Percentiles rank a stretch among this genome's conserved stretches.
Evolutionary conservation across 495 filamentous ascomycete genomes (phyloP).

Genomic region (Neurospora sp.): DNA sequence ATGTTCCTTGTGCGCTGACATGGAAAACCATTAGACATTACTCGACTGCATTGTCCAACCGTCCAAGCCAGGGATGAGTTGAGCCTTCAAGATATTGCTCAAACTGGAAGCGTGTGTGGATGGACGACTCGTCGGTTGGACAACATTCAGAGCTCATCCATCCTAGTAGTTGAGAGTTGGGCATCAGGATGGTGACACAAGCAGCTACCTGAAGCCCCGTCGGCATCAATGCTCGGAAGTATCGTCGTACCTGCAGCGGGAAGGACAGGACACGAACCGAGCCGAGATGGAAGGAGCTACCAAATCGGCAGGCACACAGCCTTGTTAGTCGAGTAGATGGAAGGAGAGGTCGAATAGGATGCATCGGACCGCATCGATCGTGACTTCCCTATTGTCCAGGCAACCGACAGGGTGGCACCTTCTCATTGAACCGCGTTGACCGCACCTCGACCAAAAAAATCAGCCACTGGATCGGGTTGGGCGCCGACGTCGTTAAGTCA

Average conservation of each 20-base stretch:
- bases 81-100: neutral
- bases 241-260: neutral
- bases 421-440: neutral
- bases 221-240: neutral
- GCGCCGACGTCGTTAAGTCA: neutral
- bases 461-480: neutral
- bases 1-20: neutral
- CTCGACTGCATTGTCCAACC: neutral
- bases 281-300: neutral
- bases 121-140: neutral
- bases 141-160: neutral
- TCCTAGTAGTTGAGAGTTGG: neutral
- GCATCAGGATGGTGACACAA: neutral
- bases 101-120: neutral
- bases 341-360: neutral
- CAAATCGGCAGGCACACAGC: neutral
- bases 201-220: neutral
- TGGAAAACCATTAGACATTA: neutral
- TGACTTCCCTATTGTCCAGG: neutral
- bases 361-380: neutral
- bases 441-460: neutral
- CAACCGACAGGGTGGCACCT: neutral
- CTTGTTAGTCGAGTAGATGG: neutral
- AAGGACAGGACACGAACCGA: neutral
- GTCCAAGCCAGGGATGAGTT: neutral